Evolutionary conservation across 495 filamentous ascomycete species (phyloP).

Genomic region (Chaetomium cochliodes): DNA sequence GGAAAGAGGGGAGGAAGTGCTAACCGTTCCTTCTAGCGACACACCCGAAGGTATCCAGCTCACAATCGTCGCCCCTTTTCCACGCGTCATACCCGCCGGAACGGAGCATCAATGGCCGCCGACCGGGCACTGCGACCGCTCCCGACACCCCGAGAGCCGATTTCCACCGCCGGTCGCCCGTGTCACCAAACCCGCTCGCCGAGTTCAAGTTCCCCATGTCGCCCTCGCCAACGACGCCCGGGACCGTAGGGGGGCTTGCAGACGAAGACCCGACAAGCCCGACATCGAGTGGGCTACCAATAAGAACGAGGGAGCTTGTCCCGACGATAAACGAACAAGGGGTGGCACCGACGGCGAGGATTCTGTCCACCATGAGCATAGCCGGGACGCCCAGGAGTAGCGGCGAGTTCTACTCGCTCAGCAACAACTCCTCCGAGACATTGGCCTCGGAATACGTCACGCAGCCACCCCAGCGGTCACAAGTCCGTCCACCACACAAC

Average conservation of each 20-base stretch:
- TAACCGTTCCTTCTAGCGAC: conserved; percentile 35
- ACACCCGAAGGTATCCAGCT: conserved; percentile 37
- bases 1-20: conserved; percentile 7
- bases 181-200: conserved; percentile 48
- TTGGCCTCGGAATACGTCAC: conserved; percentile 85
- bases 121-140: conserved; percentile 39
- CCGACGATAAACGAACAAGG: conserved; percentile 54
- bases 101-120: conserved; percentile 38
- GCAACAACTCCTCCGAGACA: conserved; percentile 92
- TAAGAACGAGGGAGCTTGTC: conserved; percentile 41
- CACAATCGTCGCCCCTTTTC: conserved; percentile 47
- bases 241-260: conserved; percentile 1
- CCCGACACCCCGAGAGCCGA: conserved; percentile 44
- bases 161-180: conserved; percentile 31
- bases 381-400: conserved; percentile 77
- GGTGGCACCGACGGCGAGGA: conserved; percentile 59
- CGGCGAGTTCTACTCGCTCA: conserved; percentile 88
- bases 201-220: conserved; percentile 69
- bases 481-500: conserved; percentile 54
- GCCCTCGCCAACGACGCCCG: conserved; percentile 43
- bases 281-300: conserved; percentile 36
- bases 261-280: conserved; percentile 40
- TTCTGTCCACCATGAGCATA: conserved; percentile 71
- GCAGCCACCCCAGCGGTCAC: conserved; percentile 51
- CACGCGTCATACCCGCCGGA: conserved; percentile 50